phyloP scores from a whole-genome alignment of 306 rosid genomes.

The Cicer chorassanicum region DNA sequence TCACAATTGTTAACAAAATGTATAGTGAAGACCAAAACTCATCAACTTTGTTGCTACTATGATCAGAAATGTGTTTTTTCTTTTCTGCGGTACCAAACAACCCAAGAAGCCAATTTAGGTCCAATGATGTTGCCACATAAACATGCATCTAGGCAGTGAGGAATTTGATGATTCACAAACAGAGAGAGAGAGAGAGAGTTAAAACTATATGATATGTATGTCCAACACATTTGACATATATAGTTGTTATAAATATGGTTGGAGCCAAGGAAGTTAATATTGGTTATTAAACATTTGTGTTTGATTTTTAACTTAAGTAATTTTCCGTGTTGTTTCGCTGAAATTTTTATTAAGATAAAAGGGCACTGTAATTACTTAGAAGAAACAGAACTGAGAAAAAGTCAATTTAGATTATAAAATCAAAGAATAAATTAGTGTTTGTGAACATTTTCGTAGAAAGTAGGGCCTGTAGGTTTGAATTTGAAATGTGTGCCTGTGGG shows the following conservation, averaged over 20 bases:
- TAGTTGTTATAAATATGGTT: background rate
- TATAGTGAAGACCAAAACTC: background rate
- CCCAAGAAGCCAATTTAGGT: constrained; percentile 36
- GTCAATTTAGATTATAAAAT: constrained; percentile 38
- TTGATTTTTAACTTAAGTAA: background rate
- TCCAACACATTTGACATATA: background rate
- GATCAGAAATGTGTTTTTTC: constrained; percentile 24
- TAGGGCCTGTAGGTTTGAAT: constrained; percentile 14
- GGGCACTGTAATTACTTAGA: constrained; percentile 40
- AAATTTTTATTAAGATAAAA: background rate
- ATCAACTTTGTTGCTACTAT: background rate
- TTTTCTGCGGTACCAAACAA: constrained; percentile 43
- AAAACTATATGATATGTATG: background rate
- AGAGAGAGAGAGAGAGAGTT: background rate
- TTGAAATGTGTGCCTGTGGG: background rate
- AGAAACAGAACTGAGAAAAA: constrained; percentile 34
- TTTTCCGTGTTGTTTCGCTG: constrained; percentile 37
- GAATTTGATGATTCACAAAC: background rate
- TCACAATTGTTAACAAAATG: constrained; percentile 1
- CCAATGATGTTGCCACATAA: constrained; percentile 36
- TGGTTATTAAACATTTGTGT: background rate
- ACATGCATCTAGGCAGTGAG: constrained; percentile 36
- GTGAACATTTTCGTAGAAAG: background rate
- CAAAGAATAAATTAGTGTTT: background rate
- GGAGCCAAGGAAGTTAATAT: background rate